Evolutionary conservation across 768 basidiomycete species (phyloP), one percentile per base, ranked within the genome.

Genomic region (Collybia sp.): DNA sequence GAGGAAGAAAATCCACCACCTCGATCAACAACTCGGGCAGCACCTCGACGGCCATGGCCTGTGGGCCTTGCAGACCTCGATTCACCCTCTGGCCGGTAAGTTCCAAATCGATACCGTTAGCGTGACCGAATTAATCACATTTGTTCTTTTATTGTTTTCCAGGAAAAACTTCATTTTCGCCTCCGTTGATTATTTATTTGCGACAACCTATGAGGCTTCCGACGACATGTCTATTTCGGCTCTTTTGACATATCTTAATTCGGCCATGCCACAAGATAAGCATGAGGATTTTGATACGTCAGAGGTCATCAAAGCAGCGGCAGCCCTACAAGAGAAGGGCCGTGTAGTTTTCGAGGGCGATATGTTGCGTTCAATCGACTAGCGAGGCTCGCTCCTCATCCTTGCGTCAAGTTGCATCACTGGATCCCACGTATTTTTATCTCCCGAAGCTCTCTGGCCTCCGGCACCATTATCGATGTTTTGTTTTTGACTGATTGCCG

Each of bases 201-300:
- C 66, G 41, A 80, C 82, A 40, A 86, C 87, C 18, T 85, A 86
- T 62, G 81, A 79, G 49, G 53, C 69, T 12, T 63, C 73, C 17
- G 86, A 88, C 62, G 83, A 86, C 50, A 69, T 89, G 67, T 77
- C 77, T 6, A 80, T 89, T 56, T 82, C 83, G 2, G 66, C 82
- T 8, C 67, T 89, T 18, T 66, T 89, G 30, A 74, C 81, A 3
- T 87, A 85, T 60, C 71, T 89, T 46, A 88, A 88, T 55, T 79
- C 85, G 2, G 85, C 85, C 4, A 77, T 88, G 67, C 87, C 87
- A 3, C 70, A 68, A 19, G 86, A 88, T 58, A 88, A 88, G 63
- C 80, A 87, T 57, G 86, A 88, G 66, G 86, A 89, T 52, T 89
- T 86, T 50, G 86, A 89, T 61, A 86, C 84, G 11, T 72, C 73